These are phyloP conservation scores for Gossypium arboreum DNA, from an alignment of 345 rosid genomes.

Conservation along the genomic window DNA sequence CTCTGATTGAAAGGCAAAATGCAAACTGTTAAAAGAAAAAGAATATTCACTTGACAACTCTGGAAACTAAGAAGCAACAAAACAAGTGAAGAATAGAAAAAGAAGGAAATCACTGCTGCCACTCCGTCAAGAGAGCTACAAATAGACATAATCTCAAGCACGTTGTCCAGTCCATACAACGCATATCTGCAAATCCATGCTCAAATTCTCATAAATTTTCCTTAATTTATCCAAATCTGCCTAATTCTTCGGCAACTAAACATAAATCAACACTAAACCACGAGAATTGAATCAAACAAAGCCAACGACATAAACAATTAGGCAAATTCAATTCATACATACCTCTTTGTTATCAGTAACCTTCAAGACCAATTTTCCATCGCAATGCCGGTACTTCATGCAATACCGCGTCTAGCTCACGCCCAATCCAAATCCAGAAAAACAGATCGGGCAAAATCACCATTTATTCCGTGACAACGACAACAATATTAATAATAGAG, in stretches of 20 bases:
- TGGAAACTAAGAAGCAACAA: background rate
- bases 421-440: conserved; percentile 12
- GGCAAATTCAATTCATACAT: conserved; percentile 16
- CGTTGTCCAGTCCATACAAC: background rate
- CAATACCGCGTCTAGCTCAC: conserved; percentile 71
- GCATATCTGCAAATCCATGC: background rate
- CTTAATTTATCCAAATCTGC: conserved; percentile 2
- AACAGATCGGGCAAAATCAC: background rate
- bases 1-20: background rate
- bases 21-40: background rate
- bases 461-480: background rate
- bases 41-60: background rate
- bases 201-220: background rate
- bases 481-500: background rate
- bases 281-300: background rate
- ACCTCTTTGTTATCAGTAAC: conserved; percentile 98
- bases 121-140: background rate
- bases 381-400: conserved; percentile 89
- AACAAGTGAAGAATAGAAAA: background rate
- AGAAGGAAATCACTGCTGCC: background rate
- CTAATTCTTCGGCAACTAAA: background rate
- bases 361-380: conserved; percentile 94
- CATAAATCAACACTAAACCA: background rate
- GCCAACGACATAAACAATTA: background rate
- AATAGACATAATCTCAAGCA: background rate